These are phyloP conservation scores for Vishniacozyma victoriae DNA, from an alignment of 768 basidiomycete genomes.

Conservation along the genomic window DNA sequence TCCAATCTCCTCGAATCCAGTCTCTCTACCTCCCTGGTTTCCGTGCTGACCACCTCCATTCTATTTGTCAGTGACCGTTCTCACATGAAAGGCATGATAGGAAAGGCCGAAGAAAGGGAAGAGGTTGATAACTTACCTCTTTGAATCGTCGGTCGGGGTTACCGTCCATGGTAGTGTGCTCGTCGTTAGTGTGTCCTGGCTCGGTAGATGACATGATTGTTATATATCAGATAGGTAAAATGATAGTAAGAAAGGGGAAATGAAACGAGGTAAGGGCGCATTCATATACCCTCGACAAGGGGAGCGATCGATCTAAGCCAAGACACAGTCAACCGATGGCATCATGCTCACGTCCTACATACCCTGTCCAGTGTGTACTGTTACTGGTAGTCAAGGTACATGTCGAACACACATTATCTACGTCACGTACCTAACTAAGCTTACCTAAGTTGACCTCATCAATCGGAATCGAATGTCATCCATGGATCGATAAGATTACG, in stretches of 20 bases:
- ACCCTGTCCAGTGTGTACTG: too few relatives aligned
- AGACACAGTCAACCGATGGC: too few relatives aligned
- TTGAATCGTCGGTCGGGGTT: constrained; percentile 43
- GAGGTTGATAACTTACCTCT: constrained; percentile 22
- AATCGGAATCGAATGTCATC: too few relatives aligned
- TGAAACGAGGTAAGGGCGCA: neutral
- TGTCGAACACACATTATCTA: too few relatives aligned
- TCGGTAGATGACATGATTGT: constrained; percentile 20
- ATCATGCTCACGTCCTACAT: too few relatives aligned
- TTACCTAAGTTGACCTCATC: too few relatives aligned
- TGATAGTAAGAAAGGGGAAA: too few relatives aligned
- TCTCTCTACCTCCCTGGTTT: constrained; percentile 25
- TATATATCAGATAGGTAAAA: too few relatives aligned
- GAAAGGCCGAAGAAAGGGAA: neutral
- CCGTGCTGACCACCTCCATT: constrained; percentile 38
- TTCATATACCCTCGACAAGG: constrained; percentile 1
- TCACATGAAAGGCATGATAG: neutral
- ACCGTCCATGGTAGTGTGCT: constrained; percentile 32
- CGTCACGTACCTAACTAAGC: too few relatives aligned
- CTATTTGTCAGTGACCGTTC: constrained; percentile 6
- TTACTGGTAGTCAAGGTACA: too few relatives aligned
- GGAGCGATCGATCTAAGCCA: too few relatives aligned
- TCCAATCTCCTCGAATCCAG: constrained; percentile 31
- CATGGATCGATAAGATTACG: too few relatives aligned
- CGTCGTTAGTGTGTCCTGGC: constrained; percentile 30